Percentiles rank a stretch among this genome's conserved stretches.
phyloP scores from a whole-genome alignment of 2,329 filamentous ascomycete genomes.

The Chaetomiaceae sp. region DNA sequence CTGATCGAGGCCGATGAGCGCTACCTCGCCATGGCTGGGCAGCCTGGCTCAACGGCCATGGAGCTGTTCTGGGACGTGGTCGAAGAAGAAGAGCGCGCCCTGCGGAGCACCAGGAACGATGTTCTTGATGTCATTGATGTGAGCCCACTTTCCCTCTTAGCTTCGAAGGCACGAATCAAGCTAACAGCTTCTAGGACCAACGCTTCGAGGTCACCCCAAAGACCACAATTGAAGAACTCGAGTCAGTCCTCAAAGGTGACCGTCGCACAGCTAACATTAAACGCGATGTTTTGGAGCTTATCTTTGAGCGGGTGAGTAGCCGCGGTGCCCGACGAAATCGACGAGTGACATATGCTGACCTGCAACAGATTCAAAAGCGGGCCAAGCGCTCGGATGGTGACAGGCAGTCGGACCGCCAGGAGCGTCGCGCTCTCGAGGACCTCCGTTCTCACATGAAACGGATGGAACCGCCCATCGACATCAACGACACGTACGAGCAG shows the following conservation, averaged over 20 bases:
- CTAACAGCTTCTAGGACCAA: conserved; percentile 59
- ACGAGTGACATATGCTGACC: background rate
- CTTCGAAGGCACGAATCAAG: background rate
- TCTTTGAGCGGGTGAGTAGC: conserved; percentile 70
- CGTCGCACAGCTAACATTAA: conserved; percentile 84
- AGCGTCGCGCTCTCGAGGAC: conserved; percentile 78
- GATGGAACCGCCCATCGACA: conserved; percentile 74
- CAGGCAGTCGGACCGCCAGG: conserved; percentile 76
- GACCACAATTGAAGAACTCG: conserved; percentile 86
- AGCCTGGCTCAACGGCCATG: conserved; percentile 77
- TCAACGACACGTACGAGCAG: conserved; percentile 83
- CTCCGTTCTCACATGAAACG: conserved; percentile 84
- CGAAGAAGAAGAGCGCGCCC: conserved; percentile 86
- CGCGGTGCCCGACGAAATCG: background rate
- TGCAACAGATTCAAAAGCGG: conserved; percentile 68
- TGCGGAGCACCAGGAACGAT: conserved; percentile 75
- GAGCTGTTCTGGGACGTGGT: conserved; percentile 95
- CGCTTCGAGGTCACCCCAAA: conserved; percentile 84
- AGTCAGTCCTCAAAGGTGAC: conserved; percentile 76
- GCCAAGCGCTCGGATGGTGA: conserved; percentile 79
- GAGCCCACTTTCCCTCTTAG: conserved; percentile 32
- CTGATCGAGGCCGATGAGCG: conserved; percentile 75
- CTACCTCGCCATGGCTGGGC: conserved; percentile 78
- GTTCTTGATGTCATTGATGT: conserved; percentile 87
- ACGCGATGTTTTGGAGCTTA: conserved; percentile 69